phyloP scores from a whole-genome alignment of 345 rosid species.

The Aquilaria yunnanensis region DNA sequence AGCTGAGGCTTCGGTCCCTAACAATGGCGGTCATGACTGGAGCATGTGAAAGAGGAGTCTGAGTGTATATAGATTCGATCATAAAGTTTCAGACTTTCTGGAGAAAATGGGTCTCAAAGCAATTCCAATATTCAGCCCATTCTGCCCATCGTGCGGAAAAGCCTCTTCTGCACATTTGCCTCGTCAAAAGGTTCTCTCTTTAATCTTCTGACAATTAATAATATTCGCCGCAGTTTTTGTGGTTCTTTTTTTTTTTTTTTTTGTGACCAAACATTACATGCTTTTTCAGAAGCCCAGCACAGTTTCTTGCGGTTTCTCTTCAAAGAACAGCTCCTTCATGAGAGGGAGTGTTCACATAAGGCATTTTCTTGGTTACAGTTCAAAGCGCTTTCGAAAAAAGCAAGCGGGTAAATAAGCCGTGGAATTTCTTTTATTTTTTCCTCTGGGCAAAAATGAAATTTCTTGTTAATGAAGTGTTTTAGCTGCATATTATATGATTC shows the following conservation, averaged over 20 bases:
- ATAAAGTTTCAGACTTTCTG: no score
- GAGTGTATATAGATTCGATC: no score
- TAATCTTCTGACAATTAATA: background rate
- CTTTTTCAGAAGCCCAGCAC: constrained; percentile 37
- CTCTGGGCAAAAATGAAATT: background rate
- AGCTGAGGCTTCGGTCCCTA: no score
- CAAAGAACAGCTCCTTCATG: constrained; percentile 36
- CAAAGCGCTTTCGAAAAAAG: constrained; percentile 21
- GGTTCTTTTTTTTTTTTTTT: background rate
- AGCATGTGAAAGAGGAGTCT: no score
- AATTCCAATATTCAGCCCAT: constrained; percentile 22
- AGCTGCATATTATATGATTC: background rate
- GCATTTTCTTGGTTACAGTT: constrained; percentile 16
- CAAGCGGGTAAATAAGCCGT: constrained; percentile 24
- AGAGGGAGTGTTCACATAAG: constrained; percentile 36
- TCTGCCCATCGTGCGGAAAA: constrained; percentile 23
- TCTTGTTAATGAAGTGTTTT: no score
- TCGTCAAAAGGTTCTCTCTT: constrained; percentile 27
- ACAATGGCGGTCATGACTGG: no score
- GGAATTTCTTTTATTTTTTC: background rate
- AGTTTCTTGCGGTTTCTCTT: constrained; percentile 34
- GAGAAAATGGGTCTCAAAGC: constrained; percentile 8
- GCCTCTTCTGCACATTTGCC: constrained; percentile 20
- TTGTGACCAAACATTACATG: background rate
- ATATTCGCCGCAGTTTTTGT: background rate